These are phyloP conservation scores for Vanrija humicola DNA, from an alignment of 1,284 basidiomycete genomes.

Conservation along the genomic window DNA sequence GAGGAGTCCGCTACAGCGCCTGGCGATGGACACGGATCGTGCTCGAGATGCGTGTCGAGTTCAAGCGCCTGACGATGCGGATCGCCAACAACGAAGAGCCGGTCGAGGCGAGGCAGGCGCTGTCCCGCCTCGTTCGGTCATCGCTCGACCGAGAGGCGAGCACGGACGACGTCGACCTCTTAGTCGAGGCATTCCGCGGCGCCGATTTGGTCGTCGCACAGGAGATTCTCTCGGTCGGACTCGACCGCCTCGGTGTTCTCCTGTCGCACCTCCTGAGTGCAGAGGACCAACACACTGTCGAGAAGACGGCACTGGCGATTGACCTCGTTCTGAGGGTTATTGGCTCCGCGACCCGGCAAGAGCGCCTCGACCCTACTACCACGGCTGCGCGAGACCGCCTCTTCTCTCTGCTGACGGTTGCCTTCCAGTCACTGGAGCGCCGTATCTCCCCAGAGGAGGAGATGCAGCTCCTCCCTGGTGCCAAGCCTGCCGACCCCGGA, in stretches of 20 bases:
- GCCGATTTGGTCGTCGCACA: constrained; percentile 39
- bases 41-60: constrained; percentile 45
- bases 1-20: constrained; percentile 32
- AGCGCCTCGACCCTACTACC: constrained; percentile 6
- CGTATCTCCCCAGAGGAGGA: constrained; percentile 26
- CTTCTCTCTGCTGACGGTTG: constrained; percentile 32
- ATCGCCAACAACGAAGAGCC: constrained; percentile 36
- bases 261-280: constrained; percentile 33
- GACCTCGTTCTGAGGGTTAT: constrained; percentile 41
- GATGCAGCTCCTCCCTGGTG: constrained; percentile 21
- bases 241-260: constrained; percentile 34
- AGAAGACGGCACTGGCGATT: constrained; percentile 21
- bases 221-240: constrained; percentile 39
- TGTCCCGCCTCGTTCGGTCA: constrained; percentile 31
- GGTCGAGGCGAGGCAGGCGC: constrained; percentile 30
- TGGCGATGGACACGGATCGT: constrained; percentile 47
- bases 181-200: constrained; percentile 43
- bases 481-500: constrained; percentile 27
- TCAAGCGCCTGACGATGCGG: constrained; percentile 40
- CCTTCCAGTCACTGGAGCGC: constrained; percentile 38
- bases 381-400: constrained; percentile 33
- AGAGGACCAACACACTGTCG: constrained; percentile 31
- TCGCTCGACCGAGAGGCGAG: constrained; percentile 36
- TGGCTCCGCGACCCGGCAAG: constrained; percentile 19
- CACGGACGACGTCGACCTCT: constrained; percentile 42